These are phyloP conservation scores for Hyphopichia wangnamkhiaoensis DNA, from an alignment of 1,139 yeast species.

Conservation along the genomic window DNA sequence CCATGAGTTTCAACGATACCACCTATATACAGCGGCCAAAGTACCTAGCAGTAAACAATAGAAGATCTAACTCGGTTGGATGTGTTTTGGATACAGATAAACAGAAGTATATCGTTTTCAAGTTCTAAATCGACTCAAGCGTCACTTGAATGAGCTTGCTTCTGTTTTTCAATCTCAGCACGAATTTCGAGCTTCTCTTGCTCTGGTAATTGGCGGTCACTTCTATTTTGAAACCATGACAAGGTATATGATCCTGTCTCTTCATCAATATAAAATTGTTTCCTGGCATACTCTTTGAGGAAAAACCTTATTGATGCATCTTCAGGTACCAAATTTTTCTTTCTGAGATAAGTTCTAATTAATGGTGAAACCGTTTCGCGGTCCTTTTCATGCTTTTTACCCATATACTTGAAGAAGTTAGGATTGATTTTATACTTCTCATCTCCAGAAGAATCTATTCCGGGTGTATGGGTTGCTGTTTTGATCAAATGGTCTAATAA, in stretches of 20 bases:
- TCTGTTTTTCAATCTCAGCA: not conserved
- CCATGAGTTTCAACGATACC: slow-evolving; percentile 3
- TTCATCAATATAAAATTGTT: slow-evolving; percentile 31
- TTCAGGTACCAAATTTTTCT: slow-evolving; percentile 31
- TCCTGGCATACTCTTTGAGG: slow-evolving; percentile 30
- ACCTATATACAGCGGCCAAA: slow-evolving; percentile 16
- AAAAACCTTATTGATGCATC: slow-evolving; percentile 31
- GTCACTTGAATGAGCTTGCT: no score
- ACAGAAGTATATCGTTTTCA: slow-evolving; percentile 39
- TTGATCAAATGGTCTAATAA: slow-evolving; percentile 18
- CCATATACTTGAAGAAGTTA: slow-evolving; percentile 30
- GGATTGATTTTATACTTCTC: slow-evolving; percentile 21
- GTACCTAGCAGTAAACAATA: slow-evolving; percentile 27
- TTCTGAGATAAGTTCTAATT: slow-evolving; percentile 20
- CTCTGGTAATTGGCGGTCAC: slow-evolving; percentile 3
- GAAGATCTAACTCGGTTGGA: slow-evolving; percentile 24
- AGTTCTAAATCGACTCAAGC: slow-evolving; percentile 8
- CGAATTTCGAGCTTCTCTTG: not conserved
- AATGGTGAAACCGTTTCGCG: slow-evolving; percentile 14
- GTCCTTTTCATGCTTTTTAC: slow-evolving; percentile 19
- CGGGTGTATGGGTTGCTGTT: slow-evolving; percentile 15
- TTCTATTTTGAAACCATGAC: slow-evolving; percentile 24
- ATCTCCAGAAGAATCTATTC: slow-evolving; percentile 2
- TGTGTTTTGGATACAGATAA: slow-evolving; percentile 43
- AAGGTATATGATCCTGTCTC: slow-evolving; percentile 15